Base-by-base conservation (phyloP, 2,329 filamentous ascomycete species). In the Claviceps africana region DNA sequence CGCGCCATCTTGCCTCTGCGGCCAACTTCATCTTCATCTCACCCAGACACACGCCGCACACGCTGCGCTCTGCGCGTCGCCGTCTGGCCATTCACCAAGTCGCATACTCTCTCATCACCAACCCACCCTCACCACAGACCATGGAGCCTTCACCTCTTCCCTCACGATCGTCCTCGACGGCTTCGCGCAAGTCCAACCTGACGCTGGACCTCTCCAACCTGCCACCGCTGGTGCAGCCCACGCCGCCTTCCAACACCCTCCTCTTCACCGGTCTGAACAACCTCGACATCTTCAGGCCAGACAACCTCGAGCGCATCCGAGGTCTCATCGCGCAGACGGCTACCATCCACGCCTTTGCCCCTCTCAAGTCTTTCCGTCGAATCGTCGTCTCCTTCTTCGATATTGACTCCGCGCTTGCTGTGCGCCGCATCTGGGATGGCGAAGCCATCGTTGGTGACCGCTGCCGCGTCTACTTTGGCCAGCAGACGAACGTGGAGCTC, bases 181-280 rank as follows among this genome's bases (percentile, higher is more conserved):
- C 71, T 47, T 76, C 59, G 30, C 67, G 66, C 58, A 70, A 70
- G 55, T 69, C 61, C 58, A 67, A 76, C 60, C 78, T 88, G 53
- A 83, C 81, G 22, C 77, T 93, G 62, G 86, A 91, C 64, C 78
- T 91, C 46, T 85, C 84, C 56, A 78, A 75, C 62, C 70, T 91
- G 43, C 86, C 87, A 48, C 78, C 84, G 37, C 74, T 87, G 52
- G 73, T 74, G 43, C 77, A 81, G 63, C 86, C 86, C n/a, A 82
- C 85, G 28, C 79, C 83, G 51, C 84, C 86, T 6, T 86, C 84
- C 58, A 93, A 93, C 72, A 93, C 87, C 0, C 81, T 93, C 53
- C 80, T 93, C 62, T 84, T 93, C 64, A 93, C 87, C 61, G 88
- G 88, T 70, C 79, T 93, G 55, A 72, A 82, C 62, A 79, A 87